Base-by-base conservation (phyloP, 2,329 filamentous ascomycete species). In the Botryotinia narcissicola region DNA sequence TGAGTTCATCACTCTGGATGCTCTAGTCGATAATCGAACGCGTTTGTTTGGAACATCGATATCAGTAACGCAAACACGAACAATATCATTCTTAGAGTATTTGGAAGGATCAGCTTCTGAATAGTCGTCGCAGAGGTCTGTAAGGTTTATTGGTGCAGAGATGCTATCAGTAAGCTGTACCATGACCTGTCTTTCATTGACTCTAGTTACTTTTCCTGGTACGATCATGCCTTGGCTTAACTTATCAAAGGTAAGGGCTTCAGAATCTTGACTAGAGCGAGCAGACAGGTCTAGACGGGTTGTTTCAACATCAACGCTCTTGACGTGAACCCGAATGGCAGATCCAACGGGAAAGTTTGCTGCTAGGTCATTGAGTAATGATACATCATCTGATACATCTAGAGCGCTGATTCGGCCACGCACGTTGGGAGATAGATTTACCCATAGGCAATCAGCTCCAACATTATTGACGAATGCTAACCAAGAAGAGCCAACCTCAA, bases 391-490 rank as follows among this genome's bases (percentile, higher is more conserved):
- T 0, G 94, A 94, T 14, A 96, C 89, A 80, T 98, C 95, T 81
- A 96, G 90, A 75, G 92, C 88, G 71, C 90, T 90, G 73, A 99
- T 89, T 69, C 94, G 90, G 73, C 96, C 96, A 74, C 95, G 91
- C 25, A 99, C 90, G 70, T 92, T 93, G 10, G 96, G 94, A 2
- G 95, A 94, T 35, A 99, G 84, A 80, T 94, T 98, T 63, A 97
- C 92, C 95, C 96, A 98, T 35, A 97, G 86, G 80, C 89, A 93
- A 76, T 93, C 90, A 42, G 93, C 87, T 35, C 88, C 88, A 75
- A 95, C 86, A 80, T 98, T 98, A 86, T 98, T 99, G 80, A 99
- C 89, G 80, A 95, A 98, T 1, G 92, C 95, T 69, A 97, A 82
- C 82, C 93, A 90, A 3, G 87, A 88, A 29, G 92, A 91, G 29